Evolutionary conservation across 2,329 filamentous ascomycete genomes (phyloP).

Genomic region (Colletotrichum shisoi): DNA sequence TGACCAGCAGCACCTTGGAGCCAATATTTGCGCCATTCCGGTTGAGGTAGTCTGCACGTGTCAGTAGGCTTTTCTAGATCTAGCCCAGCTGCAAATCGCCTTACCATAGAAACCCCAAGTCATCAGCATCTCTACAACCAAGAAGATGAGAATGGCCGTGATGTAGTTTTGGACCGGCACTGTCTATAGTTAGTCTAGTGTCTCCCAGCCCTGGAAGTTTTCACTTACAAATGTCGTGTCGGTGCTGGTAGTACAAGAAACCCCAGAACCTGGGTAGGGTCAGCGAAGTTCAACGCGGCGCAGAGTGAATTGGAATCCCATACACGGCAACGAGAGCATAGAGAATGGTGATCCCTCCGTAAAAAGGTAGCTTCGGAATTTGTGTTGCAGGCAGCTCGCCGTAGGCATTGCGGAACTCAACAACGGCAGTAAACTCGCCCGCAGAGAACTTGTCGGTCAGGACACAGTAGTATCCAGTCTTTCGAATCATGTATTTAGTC

Average conservation of each 20-base stretch:
- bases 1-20: slow-evolving; percentile 83
- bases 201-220: background rate
- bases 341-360: slow-evolving; percentile 90
- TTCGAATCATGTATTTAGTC: slow-evolving; percentile 83
- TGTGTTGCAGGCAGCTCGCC: slow-evolving; percentile 94
- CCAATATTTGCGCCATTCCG: slow-evolving; percentile 83
- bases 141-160: slow-evolving; percentile 91
- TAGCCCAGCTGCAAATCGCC: slow-evolving; percentile 39
- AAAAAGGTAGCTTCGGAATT: slow-evolving; percentile 96
- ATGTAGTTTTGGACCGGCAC: slow-evolving; percentile 99
- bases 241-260: slow-evolving; percentile 93
- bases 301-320: slow-evolving; percentile 43
- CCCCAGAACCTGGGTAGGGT: slow-evolving; percentile 75
- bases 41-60: slow-evolving; percentile 81
- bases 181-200: slow-evolving; percentile 46
- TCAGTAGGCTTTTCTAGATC: slow-evolving; percentile 47
- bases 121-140: slow-evolving; percentile 95
- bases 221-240: slow-evolving; percentile 71
- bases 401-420: slow-evolving; percentile 95
- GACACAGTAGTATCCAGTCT: slow-evolving; percentile 96
- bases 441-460: slow-evolving; percentile 75
- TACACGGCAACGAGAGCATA: slow-evolving; percentile 85
- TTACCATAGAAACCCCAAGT: slow-evolving; percentile 96
- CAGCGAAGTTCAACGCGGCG: slow-evolving; percentile 34
- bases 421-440: slow-evolving; percentile 77